Evolutionary conservation across 768 basidiomycete species (phyloP), one percentile per base, ranked within the genome.

Genomic region (Tylopilus sp.): DNA sequence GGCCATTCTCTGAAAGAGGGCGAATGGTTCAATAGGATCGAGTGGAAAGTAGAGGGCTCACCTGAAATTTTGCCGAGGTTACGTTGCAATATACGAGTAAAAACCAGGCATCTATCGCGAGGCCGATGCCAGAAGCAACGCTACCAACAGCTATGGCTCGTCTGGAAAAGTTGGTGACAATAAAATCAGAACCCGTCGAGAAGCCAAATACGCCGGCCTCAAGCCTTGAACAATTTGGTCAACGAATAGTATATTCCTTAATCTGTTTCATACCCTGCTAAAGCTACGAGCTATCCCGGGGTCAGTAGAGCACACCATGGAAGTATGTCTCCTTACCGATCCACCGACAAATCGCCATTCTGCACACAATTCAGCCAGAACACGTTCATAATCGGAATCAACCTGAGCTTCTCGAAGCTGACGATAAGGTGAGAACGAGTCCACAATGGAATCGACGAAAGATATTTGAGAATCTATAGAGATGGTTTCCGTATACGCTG

Each of bases 321-420:
- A 50, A 25, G 26, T 4, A 47, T 47, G 2, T 33, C 14, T 24
- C 24, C 81, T 58, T 54, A 86, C 81, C 62, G 83, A 71, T 31
- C 78, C 83, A n/a, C 83, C 85, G 16, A 81, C 72, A 41, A 79
- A 83, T 6, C 78, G 79, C 87, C 87, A 89, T 58, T 89, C 87
- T 25, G 71, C 70, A 55, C 79, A 72, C 22, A 87, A 58, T 36
- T 80, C 67, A 3, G 53, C 54, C 43, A 82, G 73, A 3, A 86
- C 63, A 13, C 66, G 66, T 41, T 86, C 82, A 48, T 74, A 85
- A 10, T 83, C 74, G 2, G 76, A 76, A 47, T 82, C 64, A 2
- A 67, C 40, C 6, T 12, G 52, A 3, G 64, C 64, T 21, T 73
- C 71, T 36, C 75, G 73, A 31, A 88, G 68, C 52, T 84, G 82